A percentile compares a stretch with the other conserved stretches of the same genome.
Conservation (phyloP, 305 asterid genomes). For the Fraxinus nigra region DNA sequence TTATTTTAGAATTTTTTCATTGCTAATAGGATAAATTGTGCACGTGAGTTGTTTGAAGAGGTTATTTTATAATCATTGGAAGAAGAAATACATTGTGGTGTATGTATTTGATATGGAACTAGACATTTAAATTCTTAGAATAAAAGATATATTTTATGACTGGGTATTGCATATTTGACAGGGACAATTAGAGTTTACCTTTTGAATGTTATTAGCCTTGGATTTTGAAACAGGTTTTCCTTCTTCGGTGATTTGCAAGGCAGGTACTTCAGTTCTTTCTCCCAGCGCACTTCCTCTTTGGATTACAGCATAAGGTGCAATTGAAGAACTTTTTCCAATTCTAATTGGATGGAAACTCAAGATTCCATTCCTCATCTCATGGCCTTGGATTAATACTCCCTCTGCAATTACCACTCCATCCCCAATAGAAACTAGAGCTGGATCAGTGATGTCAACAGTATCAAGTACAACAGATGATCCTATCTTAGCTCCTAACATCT, state of each 20-base stretch:
- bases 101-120: background rate
- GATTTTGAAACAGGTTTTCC: constrained; percentile 37
- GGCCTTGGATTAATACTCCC: constrained; percentile 66
- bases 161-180: background rate
- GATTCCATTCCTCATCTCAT: constrained; percentile 58
- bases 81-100: background rate
- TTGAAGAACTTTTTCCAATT: constrained; percentile 49
- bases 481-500: constrained; percentile 65
- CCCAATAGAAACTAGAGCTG: constrained; percentile 68
- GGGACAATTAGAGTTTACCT: constrained; percentile 26
- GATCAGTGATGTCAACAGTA: constrained; percentile 69
- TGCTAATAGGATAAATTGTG: background rate
- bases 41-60: background rate
- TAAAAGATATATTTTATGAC: background rate
- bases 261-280: constrained; percentile 48
- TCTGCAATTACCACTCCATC: constrained; percentile 60
- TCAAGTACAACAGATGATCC: constrained; percentile 66
- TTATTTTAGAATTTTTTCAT: background rate
- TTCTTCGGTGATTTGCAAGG: constrained; percentile 49
- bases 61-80: background rate
- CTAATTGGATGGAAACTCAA: constrained; percentile 55
- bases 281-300: constrained; percentile 53
- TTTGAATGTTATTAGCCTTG: constrained; percentile 31
- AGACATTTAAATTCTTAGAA: background rate
- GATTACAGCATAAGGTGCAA: constrained; percentile 65